Evolutionary conservation across 2,329 filamentous ascomycete genomes (phyloP).

Genomic region (Elsinoe fawcettii): DNA sequence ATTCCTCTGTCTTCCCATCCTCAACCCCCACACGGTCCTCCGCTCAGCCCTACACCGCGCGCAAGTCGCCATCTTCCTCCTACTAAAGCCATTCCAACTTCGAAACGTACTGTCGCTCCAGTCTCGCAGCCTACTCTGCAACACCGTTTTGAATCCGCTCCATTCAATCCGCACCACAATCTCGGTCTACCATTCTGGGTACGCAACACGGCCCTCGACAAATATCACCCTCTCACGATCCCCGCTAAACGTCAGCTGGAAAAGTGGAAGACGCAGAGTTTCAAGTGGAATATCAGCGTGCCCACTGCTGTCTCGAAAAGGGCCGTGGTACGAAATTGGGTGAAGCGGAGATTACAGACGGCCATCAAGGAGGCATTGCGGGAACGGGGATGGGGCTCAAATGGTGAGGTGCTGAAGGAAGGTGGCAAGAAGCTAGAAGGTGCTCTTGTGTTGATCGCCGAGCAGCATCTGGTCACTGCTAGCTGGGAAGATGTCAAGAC

Average conservation of each 20-base stretch:
- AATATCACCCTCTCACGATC: slow-evolving; percentile 28
- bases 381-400: slow-evolving; percentile 33
- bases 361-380: slow-evolving; percentile 42
- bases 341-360: slow-evolving; percentile 35
- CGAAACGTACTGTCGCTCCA: neutral
- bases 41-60: neutral
- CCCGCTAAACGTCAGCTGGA: slow-evolving; percentile 24
- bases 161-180: slow-evolving; percentile 21
- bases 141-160: slow-evolving; percentile 20
- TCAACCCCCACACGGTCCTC: neutral
- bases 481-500: neutral
- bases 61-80: slow-evolving; percentile 6
- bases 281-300: slow-evolving; percentile 43
- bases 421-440: neutral
- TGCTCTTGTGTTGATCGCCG: neutral
- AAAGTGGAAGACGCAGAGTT: slow-evolving; percentile 29
- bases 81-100: neutral
- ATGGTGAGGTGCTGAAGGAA: neutral
- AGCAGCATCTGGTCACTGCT: neutral
- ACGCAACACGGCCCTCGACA: slow-evolving; percentile 21
- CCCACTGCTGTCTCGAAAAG: slow-evolving; percentile 30
- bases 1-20: neutral
- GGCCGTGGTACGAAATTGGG: slow-evolving; percentile 41
- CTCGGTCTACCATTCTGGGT: slow-evolving; percentile 24
- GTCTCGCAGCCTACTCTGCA: slow-evolving; percentile 14